phyloP scores from a whole-genome alignment of 768 basidiomycete genomes.

The Dentipellis sp. region DNA sequence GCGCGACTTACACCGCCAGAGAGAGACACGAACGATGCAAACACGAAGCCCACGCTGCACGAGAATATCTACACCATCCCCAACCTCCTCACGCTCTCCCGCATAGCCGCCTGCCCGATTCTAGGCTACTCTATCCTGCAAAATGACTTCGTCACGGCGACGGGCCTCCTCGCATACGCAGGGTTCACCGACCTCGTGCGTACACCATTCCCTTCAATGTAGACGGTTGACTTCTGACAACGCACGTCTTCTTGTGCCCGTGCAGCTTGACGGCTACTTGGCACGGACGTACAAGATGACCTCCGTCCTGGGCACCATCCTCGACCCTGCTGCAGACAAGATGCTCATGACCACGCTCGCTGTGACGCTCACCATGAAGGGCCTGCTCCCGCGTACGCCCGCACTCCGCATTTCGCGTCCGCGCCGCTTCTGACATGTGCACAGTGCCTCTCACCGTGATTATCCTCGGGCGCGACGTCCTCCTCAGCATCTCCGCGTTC shows the following conservation, averaged over 20 bases:
- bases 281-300: slow-evolving; percentile 82
- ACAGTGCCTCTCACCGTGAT: slow-evolving; percentile 78
- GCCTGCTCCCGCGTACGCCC: slow-evolving; percentile 67
- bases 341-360: slow-evolving; percentile 90
- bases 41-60: slow-evolving; percentile 25
- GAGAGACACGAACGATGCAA: not conserved
- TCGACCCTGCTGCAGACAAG: slow-evolving; percentile 98
- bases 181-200: slow-evolving; percentile 85
- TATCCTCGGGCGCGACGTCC: slow-evolving; percentile 83
- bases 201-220: not conserved
- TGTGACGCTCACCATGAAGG: slow-evolving; percentile 74
- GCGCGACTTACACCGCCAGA: not conserved
- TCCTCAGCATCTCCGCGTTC: slow-evolving; percentile 82
- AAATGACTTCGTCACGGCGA: slow-evolving; percentile 73
- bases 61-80: slow-evolving; percentile 96
- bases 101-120: slow-evolving; percentile 83
- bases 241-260: not conserved
- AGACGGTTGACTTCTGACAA: not conserved
- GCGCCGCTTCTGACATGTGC: not conserved
- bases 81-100: slow-evolving; percentile 79
- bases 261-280: slow-evolving; percentile 83
- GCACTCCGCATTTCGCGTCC: not conserved
- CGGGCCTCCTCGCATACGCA: slow-evolving; percentile 78
- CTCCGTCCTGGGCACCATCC: slow-evolving; percentile 88
- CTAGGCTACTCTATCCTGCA: slow-evolving; percentile 88